These are phyloP conservation scores for Rubia yunnanensis DNA, from an alignment of 257 asterid species.

Conservation along the genomic window DNA sequence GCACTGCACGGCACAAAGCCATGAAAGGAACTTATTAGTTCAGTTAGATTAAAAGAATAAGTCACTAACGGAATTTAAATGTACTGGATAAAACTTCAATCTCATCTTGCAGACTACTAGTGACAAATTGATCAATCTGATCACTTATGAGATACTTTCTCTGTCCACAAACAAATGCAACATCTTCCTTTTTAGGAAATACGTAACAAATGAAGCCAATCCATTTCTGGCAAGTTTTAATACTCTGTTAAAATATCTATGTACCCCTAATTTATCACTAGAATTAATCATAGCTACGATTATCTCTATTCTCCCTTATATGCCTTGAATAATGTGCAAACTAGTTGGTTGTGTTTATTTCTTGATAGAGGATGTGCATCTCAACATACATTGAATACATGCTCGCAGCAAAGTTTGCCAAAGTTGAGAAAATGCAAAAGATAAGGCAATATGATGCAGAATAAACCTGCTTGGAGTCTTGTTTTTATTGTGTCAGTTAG, in stretches of 20 bases:
- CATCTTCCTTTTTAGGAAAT: background rate
- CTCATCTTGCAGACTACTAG: background rate
- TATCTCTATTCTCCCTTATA: background rate
- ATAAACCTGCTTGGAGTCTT: constrained; percentile 56
- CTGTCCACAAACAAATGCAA: background rate
- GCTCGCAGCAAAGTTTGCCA: background rate
- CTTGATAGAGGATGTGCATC: background rate
- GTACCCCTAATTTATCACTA: background rate
- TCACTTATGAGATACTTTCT: background rate
- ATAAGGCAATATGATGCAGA: background rate
- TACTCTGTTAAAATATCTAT: background rate
- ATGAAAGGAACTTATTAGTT: constrained; percentile 2
- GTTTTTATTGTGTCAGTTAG: constrained; percentile 73
- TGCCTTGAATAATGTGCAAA: background rate
- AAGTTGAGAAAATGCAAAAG: background rate
- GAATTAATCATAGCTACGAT: background rate
- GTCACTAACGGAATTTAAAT: background rate
- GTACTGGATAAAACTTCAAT: background rate
- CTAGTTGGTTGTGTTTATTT: background rate
- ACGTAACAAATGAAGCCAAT: background rate
- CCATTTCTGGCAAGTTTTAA: background rate
- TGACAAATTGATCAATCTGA: background rate
- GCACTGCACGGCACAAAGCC: constrained; percentile 42
- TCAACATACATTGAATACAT: background rate
- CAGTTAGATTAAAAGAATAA: background rate